phyloP scores from a whole-genome alignment of 192 early-diverging fungal species.

The Umbelopsis ramanniana region DNA sequence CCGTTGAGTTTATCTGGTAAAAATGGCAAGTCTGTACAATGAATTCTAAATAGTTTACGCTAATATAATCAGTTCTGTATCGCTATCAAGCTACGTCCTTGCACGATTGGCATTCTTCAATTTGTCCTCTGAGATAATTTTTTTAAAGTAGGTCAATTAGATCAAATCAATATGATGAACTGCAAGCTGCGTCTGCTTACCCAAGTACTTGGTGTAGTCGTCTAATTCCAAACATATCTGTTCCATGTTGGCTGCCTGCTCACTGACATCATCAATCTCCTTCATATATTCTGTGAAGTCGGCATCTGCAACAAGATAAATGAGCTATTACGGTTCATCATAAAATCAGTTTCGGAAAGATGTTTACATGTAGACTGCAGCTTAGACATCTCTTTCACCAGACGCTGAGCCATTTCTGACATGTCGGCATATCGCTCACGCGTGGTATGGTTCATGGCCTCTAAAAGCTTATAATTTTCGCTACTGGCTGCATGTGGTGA shows the following conservation, averaged over 20 bases:
- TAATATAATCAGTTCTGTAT: too few relatives aligned
- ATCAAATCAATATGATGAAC: not conserved
- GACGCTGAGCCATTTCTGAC: conserved; percentile 40
- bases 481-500: not conserved
- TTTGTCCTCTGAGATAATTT: not conserved
- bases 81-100: not conserved
- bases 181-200: conserved; percentile 8
- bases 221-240: conserved; percentile 35
- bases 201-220: conserved; percentile 40
- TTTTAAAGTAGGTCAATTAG: too few relatives aligned
- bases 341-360: not conserved
- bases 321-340: not conserved
- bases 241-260: conserved; percentile 39
- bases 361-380: conserved; percentile 41
- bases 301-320: conserved; percentile 21
- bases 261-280: conserved; percentile 39
- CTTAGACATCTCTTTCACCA: conserved; percentile 43
- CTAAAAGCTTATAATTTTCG: conserved; percentile 40
- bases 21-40: not conserved
- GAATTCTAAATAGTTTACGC: not conserved
- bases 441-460: conserved; percentile 43
- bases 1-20: too few relatives aligned
- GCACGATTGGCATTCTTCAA: not conserved
- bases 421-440: conserved; percentile 42
- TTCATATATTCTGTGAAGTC: conserved; percentile 36